Evolutionary conservation across 768 basidiomycete genomes (phyloP), one percentile per base, ranked within the genome.

Genomic region (Tephrocybe sp.): DNA sequence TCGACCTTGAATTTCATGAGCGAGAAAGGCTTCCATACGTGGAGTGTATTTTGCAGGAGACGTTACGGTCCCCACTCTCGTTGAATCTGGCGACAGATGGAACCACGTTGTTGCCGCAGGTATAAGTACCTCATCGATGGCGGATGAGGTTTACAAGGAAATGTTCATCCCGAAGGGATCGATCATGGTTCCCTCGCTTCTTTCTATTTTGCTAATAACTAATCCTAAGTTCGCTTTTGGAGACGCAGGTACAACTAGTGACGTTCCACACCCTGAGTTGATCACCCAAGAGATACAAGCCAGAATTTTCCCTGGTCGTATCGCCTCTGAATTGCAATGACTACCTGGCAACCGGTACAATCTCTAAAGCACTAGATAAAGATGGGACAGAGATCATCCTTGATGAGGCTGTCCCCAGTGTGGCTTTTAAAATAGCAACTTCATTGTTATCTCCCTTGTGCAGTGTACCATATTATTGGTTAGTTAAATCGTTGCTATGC

Each of bases 141-240:
- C 48, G 26, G 54, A 55, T 21, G 54, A 55, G 16, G 11, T 55
- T 8, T 53, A 56, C 36, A 52, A 40, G 7, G 54, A 46, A 18
- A 55, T 55, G 54, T 43, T 47, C 12, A 51, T 52, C 8, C 54
- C 45, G 2, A 52, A 52, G 28, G 54, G 50, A 1, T 51, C 54
- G 13, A 31, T 43, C 3, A 30, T 55, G 21, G 40, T 55, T 7
- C 13, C 21, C 24, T 16, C 24, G 11, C 19, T 35, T 16, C 9
- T 0, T 5, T 1, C 8, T 12, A 1, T 13, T 11, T 27, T 18
- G 4, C 9, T n/a, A 13, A n/a, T n/a, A 22, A 22, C 6, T 38
- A 3, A 4, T 35, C 12, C 5, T 11, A 22, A 9, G 3, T 56
- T 53, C 27, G 54, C 51, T 9, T 56, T 56, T 41, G 54, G n/a